Conservation (phyloP, 495 filamentous ascomycete genomes). For the Annulohypoxylon bovei region DNA sequence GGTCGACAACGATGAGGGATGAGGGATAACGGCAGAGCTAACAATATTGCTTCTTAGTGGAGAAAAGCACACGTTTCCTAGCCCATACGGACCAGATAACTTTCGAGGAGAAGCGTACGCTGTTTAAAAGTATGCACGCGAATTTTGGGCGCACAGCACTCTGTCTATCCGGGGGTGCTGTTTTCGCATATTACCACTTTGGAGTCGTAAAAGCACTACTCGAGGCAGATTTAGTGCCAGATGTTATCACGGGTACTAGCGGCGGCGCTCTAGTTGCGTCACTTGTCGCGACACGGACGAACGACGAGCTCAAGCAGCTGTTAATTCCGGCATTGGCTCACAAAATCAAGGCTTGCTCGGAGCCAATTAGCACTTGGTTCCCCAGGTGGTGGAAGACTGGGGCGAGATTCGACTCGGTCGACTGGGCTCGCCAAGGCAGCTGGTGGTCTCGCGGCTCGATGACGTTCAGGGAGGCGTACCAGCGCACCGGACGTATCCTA, state of each 20-base stretch:
- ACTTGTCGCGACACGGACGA: conserved; percentile 86
- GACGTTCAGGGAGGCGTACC: conserved; percentile 94
- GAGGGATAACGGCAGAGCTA: conserved; percentile 21
- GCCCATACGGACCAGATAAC: conserved; percentile 70
- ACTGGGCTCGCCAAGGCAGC: conserved; percentile 85
- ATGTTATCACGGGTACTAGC: conserved; percentile 95
- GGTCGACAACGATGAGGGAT: not conserved
- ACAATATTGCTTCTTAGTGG: conserved; percentile 52
- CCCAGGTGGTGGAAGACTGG: conserved; percentile 90
- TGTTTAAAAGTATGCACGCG: conserved; percentile 87
- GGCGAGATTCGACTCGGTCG: conserved; percentile 89
- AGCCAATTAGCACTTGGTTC: conserved; percentile 78
- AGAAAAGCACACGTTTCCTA: conserved; percentile 72
- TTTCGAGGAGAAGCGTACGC: conserved; percentile 77
- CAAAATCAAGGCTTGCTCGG: conserved; percentile 86
- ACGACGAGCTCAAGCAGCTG: conserved; percentile 85
- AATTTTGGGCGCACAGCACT: conserved; percentile 94
- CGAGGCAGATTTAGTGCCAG: conserved; percentile 84
- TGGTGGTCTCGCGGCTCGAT: conserved; percentile 92
- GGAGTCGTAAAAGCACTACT: conserved; percentile 91
- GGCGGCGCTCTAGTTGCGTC: conserved; percentile 93
- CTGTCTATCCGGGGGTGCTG: conserved; percentile 92
- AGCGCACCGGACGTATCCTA: conserved; percentile 90
- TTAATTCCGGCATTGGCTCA: conserved; percentile 86
- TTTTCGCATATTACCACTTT: conserved; percentile 97